Percentiles rank a stretch among this genome's conserved stretches.
These are phyloP conservation scores for Alnus rubra DNA, from an alignment of 306 rosid species.

Conservation along the genomic window DNA sequence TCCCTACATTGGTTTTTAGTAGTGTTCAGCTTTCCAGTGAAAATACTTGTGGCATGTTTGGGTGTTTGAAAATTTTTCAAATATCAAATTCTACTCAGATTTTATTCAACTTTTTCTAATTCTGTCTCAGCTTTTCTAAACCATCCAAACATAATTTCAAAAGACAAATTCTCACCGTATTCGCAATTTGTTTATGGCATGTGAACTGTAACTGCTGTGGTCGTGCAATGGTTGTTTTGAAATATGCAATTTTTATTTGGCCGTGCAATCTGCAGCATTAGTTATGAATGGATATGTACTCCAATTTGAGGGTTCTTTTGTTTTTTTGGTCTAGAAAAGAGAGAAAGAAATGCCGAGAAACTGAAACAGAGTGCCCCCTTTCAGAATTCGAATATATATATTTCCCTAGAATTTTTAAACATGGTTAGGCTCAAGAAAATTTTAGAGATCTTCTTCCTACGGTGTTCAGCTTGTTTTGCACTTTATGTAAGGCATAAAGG, in stretches of 20 bases:
- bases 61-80: no score
- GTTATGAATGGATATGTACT: constrained; percentile 1
- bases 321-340: not conserved
- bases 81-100: no score
- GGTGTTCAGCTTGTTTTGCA: not conserved
- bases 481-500: no score
- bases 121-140: no score
- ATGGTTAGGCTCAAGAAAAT: no score
- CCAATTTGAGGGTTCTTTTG: not conserved
- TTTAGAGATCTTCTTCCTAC: not conserved
- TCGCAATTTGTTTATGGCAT: not conserved
- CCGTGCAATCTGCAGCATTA: constrained; percentile 12
- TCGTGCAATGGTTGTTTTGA: not conserved
- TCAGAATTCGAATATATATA: no score
- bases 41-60: not conserved
- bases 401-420: no score
- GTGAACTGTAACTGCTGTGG: constrained; percentile 1
- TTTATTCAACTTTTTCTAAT: no score
- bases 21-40: not conserved
- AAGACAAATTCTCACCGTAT: no score
- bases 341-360: no score
- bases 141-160: no score
- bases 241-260: not conserved
- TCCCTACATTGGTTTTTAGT: not conserved
- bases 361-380: no score